These are phyloP conservation scores for Raphanus hybrid DNA, from an alignment of 441 rosid species.

Conservation along the genomic window DNA sequence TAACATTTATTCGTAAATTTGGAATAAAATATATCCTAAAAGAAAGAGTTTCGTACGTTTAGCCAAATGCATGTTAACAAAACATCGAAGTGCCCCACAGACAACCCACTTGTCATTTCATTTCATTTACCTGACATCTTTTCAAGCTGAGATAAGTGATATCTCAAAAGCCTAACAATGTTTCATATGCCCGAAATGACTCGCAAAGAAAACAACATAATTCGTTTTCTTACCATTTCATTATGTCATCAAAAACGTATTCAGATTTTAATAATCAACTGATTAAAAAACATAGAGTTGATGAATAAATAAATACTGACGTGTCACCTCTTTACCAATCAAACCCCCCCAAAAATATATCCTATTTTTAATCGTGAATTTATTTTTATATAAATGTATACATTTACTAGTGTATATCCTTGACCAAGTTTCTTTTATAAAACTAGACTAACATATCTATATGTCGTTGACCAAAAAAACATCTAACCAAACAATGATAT, in stretches of 20 bases:
- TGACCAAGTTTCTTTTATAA: background rate
- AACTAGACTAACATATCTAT: background rate
- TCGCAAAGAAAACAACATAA: background rate
- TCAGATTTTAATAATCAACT: background rate
- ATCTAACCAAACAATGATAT: background rate
- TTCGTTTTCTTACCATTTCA: background rate
- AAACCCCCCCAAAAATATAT: background rate
- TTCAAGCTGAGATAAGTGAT: background rate
- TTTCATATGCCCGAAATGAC: background rate
- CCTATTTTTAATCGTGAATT: background rate
- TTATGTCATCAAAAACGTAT: background rate
- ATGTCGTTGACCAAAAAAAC: background rate
- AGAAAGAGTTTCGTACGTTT: background rate
- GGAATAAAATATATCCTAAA: background rate
- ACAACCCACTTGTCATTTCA: background rate
- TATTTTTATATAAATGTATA: background rate
- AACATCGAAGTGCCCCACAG: background rate
- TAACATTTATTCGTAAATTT: background rate
- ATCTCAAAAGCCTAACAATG: background rate
- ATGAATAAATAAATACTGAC: background rate
- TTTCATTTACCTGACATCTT: background rate
- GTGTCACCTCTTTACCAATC: background rate
- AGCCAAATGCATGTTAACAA: constrained; percentile 23
- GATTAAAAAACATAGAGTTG: background rate
- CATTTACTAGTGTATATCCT: background rate